Evolutionary conservation across 345 rosid genomes (phyloP).

Genomic region (Linum usitatissimum): DNA sequence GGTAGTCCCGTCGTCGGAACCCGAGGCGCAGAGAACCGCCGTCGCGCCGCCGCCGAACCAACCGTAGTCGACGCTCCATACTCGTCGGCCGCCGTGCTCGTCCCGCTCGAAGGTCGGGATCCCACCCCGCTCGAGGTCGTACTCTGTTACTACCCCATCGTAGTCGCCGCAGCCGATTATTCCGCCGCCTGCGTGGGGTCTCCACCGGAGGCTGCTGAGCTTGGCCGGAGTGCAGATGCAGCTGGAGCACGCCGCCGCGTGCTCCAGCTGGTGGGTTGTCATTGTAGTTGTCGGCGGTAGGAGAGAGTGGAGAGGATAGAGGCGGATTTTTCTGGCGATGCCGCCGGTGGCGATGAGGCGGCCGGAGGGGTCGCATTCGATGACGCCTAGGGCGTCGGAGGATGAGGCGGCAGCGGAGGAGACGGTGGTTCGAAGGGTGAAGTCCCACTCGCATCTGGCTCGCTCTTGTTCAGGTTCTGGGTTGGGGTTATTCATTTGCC

Average conservation of each 20-base stretch:
- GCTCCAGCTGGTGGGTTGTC: slow-evolving; percentile 24
- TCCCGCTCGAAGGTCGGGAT: slow-evolving; percentile 70
- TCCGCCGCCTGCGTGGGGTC: slow-evolving; percentile 42
- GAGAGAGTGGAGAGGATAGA: slow-evolving; percentile 40
- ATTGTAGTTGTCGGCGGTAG: slow-evolving; percentile 4
- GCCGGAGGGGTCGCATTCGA: slow-evolving; percentile 58
- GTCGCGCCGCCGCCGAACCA: slow-evolving; percentile 9
- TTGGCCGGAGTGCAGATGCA: slow-evolving; percentile 82
- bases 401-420: slow-evolving; percentile 32
- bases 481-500: slow-evolving; percentile 22
- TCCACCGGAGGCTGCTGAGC: slow-evolving; percentile 74
- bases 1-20: slow-evolving; percentile 79
- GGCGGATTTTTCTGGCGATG: slow-evolving; percentile 68
- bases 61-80: slow-evolving; percentile 85
- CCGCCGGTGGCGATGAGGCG: slow-evolving; percentile 68
- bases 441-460: slow-evolving; percentile 57
- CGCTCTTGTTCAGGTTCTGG: slow-evolving; percentile 11
- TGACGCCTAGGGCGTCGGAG: slow-evolving; percentile 62
- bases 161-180: slow-evolving; percentile 80
- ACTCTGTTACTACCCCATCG: slow-evolving; percentile 83
- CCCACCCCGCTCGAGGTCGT: slow-evolving; percentile 46
- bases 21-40: slow-evolving; percentile 64
- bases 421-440: slow-evolving; percentile 39
- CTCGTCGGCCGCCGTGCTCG: slow-evolving; percentile 85
- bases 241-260: slow-evolving; percentile 36